Evolutionary conservation across 371 early-diverging fungal genomes (phyloP).

Genomic region (Mortierella sp.): DNA sequence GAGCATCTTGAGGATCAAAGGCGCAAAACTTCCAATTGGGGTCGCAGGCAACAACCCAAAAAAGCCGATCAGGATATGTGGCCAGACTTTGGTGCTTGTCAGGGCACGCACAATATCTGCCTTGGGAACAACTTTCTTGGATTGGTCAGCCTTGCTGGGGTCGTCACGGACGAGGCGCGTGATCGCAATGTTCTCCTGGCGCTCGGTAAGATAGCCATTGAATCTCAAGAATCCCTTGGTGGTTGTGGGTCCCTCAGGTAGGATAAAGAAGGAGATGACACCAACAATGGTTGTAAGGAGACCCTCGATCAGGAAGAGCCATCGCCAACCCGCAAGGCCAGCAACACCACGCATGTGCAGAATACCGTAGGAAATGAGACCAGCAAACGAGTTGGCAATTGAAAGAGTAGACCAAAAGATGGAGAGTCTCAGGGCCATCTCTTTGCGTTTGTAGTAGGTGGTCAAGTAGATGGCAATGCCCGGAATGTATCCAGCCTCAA

Average conservation of each 20-base stretch:
- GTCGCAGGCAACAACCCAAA: conserved; percentile 55
- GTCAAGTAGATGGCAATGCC: conserved; percentile 59
- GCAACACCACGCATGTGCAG: conserved; percentile 57
- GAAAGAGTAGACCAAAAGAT: conserved; percentile 61
- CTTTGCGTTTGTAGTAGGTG: conserved; percentile 56
- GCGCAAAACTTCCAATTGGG: conserved; percentile 59
- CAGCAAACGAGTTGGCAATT: conserved; percentile 58
- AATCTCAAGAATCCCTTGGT: conserved; percentile 56
- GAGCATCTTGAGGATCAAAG: conserved; percentile 58
- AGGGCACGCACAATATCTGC: conserved; percentile 57
- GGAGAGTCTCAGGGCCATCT: conserved; percentile 57
- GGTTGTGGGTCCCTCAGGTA: conserved; percentile 56
- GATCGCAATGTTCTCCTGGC: conserved; percentile 60
- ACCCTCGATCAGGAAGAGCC: conserved; percentile 58
- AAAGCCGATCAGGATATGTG: conserved; percentile 55
- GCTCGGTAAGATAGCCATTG: conserved; percentile 56
- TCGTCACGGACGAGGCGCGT: conserved; percentile 67
- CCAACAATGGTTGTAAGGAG: conserved; percentile 50
- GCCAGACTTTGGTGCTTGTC: conserved; percentile 57
- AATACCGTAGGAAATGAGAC: conserved; percentile 56
- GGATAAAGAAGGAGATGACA: conserved; percentile 54
- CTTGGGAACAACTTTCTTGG: conserved; percentile 51
- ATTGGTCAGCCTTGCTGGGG: conserved; percentile 57
- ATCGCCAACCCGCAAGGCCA: conserved; percentile 57
- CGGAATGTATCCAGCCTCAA: conserved; percentile 64